Evolutionary conservation across 2,329 filamentous ascomycete genomes (phyloP), one percentile per base, ranked within the genome.

Genomic region (Aspergillus felis): DNA sequence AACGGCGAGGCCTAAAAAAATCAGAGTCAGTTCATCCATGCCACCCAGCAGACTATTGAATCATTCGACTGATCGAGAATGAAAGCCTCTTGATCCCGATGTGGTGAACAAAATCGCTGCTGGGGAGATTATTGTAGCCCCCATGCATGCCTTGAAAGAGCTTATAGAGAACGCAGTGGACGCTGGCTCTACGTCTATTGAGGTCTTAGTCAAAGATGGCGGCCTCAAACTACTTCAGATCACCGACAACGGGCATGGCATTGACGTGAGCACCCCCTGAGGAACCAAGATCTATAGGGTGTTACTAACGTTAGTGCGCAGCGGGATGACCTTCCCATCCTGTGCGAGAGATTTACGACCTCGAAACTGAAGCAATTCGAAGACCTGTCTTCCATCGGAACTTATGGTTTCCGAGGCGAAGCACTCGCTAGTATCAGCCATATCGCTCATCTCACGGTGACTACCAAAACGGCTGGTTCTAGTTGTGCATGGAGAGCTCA

Each of bases 81-180:
- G 20, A 50, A 75, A 96, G 87, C 89, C 93, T 14, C 83, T 99
- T 27, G 90, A 96, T 68, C 87, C 90, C 61, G 89, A 94, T 77
- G 94, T 99, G 24, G 90, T 99, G 64, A 99, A 97, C 80, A 99
- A 97, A 74, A 99, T 99, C 65, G 94, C 94, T 0, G 94, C 94
- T 0, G 94, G 94, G 22, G 94, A 99, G 74, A 99, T 99, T 67
- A 99, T 99, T 59, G 92, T 99, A 51, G 93, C 94, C 2, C 95
- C 94, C 0, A 92, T 97, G 28, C 91, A 99, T 74, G 94, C 95
- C 3, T 76, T 99, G 57, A 99, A 99, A 75, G 94, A 99, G 73
- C 80, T 99, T 51, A 92, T 99, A 12, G 94, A 99, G 73, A 99
- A 99, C 68, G 89, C 94, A 3, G 92, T 99, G 17, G 95, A 99